These are phyloP conservation scores for Coccomyxa subellipsoidea DNA, from an alignment of 163 green algal genomes.

Conservation along the genomic window DNA sequence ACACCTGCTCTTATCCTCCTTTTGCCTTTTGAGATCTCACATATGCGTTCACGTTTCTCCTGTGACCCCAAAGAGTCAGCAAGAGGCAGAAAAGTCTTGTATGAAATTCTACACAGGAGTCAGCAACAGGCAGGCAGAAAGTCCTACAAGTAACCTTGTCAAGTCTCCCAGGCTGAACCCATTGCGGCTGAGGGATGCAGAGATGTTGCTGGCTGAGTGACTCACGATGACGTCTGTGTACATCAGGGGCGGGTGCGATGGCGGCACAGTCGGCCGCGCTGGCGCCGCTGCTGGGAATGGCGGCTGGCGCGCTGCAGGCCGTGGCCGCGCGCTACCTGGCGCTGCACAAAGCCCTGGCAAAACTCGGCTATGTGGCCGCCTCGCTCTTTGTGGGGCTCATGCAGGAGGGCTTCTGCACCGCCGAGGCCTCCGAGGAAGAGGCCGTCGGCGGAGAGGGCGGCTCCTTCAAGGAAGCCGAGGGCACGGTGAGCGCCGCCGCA, in stretches of 20 bases:
- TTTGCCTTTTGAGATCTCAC: too few relatives aligned
- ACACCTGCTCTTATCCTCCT: not conserved
- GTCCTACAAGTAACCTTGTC: too few relatives aligned
- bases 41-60: too few relatives aligned
- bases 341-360: conserved; percentile 66
- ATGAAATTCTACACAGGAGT: too few relatives aligned
- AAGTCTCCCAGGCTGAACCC: too few relatives aligned
- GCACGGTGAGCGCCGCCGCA: conserved; percentile 28
- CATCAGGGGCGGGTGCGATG: not conserved
- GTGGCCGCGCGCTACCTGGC: conserved; percentile 42
- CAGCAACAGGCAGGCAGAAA: too few relatives aligned
- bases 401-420: conserved; percentile 89
- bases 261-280: conserved; percentile 8
- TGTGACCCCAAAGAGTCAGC: too few relatives aligned
- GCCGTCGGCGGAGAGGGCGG: conserved; percentile 27
- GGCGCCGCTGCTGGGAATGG: conserved; percentile 36
- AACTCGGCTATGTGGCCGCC: conserved; percentile 81
- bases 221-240: too few relatives aligned
- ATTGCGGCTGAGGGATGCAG: too few relatives aligned
- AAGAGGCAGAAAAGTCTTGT: too few relatives aligned
- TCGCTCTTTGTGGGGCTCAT: conserved; percentile 76
- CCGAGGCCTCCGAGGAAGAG: conserved; percentile 15
- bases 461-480: conserved; percentile 32
- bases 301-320: conserved; percentile 28
- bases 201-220: too few relatives aligned